Evolutionary conservation across 352 stramenopile species (phyloP), one percentile per base, ranked within the genome.

Genomic region (Phytophthora ohioensis): DNA sequence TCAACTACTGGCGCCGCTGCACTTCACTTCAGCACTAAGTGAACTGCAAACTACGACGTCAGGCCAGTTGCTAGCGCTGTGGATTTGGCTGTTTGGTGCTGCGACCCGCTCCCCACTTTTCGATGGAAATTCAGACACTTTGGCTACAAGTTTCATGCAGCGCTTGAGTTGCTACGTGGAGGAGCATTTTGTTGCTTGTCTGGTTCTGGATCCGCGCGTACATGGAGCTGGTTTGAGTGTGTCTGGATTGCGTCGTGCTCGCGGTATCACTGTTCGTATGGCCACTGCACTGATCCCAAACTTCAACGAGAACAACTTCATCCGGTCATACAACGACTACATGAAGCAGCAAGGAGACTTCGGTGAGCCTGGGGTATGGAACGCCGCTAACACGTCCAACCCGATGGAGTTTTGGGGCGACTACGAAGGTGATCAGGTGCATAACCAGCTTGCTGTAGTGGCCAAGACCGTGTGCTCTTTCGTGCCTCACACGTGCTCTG

Each of bases 291-390:
- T 80, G 13, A 21, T 80, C 31, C 68, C 72, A 4, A 21, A 48
- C 4, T 64, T 82, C 11, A 67, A 80, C 39, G 75, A 82, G 35
- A 76, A 67, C 15, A 74, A 70, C 39, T 82, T 82, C 34, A 63
- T 82, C 34, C 75, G 72, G 9, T 80, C 75, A 46, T 82, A 79
- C 66, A 82, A 80, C 48, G 75, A 82, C 48, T 82, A 76, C 43
- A 68, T 79, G 68, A 82, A 82, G 63, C 49, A 76, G 51, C 64
- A 80, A 45, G 75, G 67, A 13, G 72, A 78, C 34, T 82, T 80
- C 27, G 61, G 72, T 34, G 75, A 82, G 27, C 36, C 74, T 51
- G 65, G 75, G 6, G 59, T 80, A 8, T 82, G 75, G 75, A 82
- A 76, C 42, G 38, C 57, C 1, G 72, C 62, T 11, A 82, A 82